Percentiles rank a stretch among this genome's conserved stretches.
These are phyloP conservation scores for Bacidia gigantensis DNA, from an alignment of 495 filamentous ascomycete genomes.

Conservation along the genomic window DNA sequence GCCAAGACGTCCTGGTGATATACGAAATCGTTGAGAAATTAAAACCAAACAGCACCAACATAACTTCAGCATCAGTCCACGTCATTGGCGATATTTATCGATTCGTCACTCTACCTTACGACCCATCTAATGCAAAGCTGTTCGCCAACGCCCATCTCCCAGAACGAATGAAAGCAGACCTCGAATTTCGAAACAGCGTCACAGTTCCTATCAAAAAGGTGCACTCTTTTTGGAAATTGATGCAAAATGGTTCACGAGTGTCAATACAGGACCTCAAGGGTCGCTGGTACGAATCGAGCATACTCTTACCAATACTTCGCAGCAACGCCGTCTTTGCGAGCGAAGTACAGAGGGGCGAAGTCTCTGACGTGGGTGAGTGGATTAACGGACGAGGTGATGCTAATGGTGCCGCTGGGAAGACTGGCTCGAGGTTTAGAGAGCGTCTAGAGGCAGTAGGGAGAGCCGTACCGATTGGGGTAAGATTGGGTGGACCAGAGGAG, in stretches of 20 bases:
- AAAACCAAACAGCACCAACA: conserved; percentile 11
- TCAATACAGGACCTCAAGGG: conserved; percentile 42
- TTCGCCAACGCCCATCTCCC: conserved; percentile 27
- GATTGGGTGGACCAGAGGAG: conserved; percentile 24
- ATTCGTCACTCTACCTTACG: conserved; percentile 23
- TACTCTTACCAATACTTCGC: conserved; percentile 37
- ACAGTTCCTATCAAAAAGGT: conserved; percentile 24
- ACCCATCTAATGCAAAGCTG: conserved; percentile 17
- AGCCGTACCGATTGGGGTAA: conserved; percentile 28
- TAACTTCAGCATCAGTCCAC: conserved; percentile 17
- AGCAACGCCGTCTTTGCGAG: conserved; percentile 24
- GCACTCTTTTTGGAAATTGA: conserved; percentile 33
- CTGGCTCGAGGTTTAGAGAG: conserved; percentile 21
- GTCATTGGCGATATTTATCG: conserved; percentile 37
- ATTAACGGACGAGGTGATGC: conserved; percentile 37
- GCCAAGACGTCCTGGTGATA: conserved; percentile 40
- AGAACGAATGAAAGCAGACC: conserved; percentile 30
- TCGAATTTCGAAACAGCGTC: conserved; percentile 31
- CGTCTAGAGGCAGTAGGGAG: conserved; percentile 30
- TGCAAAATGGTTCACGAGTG: conserved; percentile 21
- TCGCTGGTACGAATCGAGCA: conserved; percentile 47
- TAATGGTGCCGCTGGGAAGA: conserved; percentile 11
- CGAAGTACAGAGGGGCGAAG: conserved; percentile 25
- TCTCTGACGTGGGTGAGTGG: conserved; percentile 30
- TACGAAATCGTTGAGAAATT: conserved; percentile 22